Conservation (phyloP, 768 basidiomycete species). For the Lactifluus volemus region DNA sequence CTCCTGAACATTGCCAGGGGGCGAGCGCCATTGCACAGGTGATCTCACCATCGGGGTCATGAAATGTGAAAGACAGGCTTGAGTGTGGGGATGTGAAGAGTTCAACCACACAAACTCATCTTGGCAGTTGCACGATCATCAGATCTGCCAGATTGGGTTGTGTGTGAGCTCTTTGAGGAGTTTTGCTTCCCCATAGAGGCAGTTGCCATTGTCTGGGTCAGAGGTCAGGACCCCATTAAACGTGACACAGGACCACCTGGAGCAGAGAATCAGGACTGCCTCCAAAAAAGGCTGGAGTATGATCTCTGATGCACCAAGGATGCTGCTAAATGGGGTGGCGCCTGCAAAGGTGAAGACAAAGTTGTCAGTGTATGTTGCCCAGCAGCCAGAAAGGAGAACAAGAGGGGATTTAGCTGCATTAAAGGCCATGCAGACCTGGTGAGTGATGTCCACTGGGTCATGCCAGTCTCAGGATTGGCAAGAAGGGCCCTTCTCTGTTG, state of each 20-base stretch:
- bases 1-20: background rate
- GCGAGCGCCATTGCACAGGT: background rate
- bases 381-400: too few species aligned
- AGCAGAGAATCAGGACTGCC: too few species aligned
- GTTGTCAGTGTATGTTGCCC: too few species aligned
- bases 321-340: too few species aligned
- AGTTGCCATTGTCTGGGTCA: background rate
- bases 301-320: too few species aligned
- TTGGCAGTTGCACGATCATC: background rate
- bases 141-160: background rate
- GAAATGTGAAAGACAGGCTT: background rate
- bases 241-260: background rate
- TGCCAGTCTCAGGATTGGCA: too few species aligned
- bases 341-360: too few species aligned
- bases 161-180: background rate
- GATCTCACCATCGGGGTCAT: background rate
- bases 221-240: background rate
- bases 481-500: too few species aligned
- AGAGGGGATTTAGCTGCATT: too few species aligned
- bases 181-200: background rate
- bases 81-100: background rate
- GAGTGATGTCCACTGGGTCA: too few species aligned
- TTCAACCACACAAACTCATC: background rate
- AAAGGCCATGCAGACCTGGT: too few species aligned
- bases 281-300: too few species aligned